Conservation (phyloP, 2,329 filamentous ascomycete species). For the Fusarium bulbicola region DNA sequence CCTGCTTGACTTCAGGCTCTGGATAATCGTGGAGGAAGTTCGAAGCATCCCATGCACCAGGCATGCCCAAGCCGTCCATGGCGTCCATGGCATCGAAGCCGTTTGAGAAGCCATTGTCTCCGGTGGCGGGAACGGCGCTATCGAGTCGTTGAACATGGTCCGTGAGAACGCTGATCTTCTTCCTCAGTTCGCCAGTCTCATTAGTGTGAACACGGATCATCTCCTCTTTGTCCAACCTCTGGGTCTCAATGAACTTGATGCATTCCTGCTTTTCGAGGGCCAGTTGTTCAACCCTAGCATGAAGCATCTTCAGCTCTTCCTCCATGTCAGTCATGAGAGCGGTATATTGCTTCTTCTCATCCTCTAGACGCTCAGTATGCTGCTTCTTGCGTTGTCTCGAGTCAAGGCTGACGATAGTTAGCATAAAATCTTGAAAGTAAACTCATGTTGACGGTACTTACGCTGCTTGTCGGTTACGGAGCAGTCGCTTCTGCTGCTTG, state of each 20-base stretch:
- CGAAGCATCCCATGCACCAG: conserved; percentile 81
- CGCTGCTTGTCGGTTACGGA: conserved; percentile 97
- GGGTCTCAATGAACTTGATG: conserved; percentile 76
- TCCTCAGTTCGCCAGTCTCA: conserved; percentile 89
- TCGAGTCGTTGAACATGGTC: conserved; percentile 78
- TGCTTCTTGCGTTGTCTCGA: conserved; percentile 98
- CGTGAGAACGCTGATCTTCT: conserved; percentile 86
- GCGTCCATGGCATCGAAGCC: conserved; percentile 84
- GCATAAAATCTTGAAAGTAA: conserved; percentile 1
- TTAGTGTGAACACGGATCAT: conserved; percentile 88
- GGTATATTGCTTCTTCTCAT: conserved; percentile 94
- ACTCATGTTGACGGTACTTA: conserved; percentile 57
- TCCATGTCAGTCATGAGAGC: conserved; percentile 80
- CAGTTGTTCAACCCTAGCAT: conserved; percentile 75
- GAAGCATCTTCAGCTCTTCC: conserved; percentile 76
- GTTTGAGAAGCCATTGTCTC: conserved; percentile 70
- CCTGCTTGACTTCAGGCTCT: conserved; percentile 69
- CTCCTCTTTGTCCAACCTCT: conserved; percentile 90
- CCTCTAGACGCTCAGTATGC: conserved; percentile 94
- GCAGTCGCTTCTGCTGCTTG: conserved; percentile 95
- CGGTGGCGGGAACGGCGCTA: conserved; percentile 59
- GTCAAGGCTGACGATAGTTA: conserved; percentile 72
- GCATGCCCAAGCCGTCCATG: conserved; percentile 86
- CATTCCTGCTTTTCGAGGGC: conserved; percentile 78
- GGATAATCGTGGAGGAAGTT: conserved; percentile 76